Conservation (phyloP, 2,329 filamentous ascomycete genomes). For the Penicillium capsulatum region DNA sequence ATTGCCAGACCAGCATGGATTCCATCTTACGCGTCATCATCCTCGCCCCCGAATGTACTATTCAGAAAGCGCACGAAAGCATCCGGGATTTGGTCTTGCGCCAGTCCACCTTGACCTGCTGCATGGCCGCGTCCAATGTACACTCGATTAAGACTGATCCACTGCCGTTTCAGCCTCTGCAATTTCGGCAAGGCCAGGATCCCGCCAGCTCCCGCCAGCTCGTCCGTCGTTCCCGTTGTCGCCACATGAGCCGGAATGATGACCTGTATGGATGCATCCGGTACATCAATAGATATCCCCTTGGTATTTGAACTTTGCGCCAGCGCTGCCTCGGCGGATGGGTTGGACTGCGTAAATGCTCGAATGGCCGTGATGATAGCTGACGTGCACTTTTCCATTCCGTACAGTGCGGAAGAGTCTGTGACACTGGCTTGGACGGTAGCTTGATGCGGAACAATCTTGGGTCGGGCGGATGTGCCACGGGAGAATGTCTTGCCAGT, state of each 20-base stretch:
- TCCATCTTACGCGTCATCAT: background rate
- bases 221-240: slow-evolving; percentile 38
- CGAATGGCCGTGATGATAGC: slow-evolving; percentile 42
- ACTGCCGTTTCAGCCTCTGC: slow-evolving; percentile 44
- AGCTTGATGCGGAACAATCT: slow-evolving; percentile 42
- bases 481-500: slow-evolving; percentile 17
- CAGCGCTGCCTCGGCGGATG: slow-evolving; percentile 37
- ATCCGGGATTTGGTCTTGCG: slow-evolving; percentile 36
- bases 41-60: slow-evolving; percentile 38
- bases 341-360: slow-evolving; percentile 36
- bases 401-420: slow-evolving; percentile 41
- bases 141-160: slow-evolving; percentile 44
- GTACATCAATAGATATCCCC: slow-evolving; percentile 37
- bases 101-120: slow-evolving; percentile 31
- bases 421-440: slow-evolving; percentile 41
- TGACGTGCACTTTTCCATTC: slow-evolving; percentile 42
- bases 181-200: slow-evolving; percentile 40
- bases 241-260: slow-evolving; percentile 39
- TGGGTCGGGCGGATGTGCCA: slow-evolving; percentile 18
- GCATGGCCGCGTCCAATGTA: slow-evolving; percentile 38
- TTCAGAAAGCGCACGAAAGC: slow-evolving; percentile 48
- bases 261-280: slow-evolving; percentile 28
- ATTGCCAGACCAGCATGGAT: no score
- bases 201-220: slow-evolving; percentile 40
- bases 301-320: slow-evolving; percentile 23